Conservation (phyloP, 441 rosid genomes). For the Geranium incanum region DNA sequence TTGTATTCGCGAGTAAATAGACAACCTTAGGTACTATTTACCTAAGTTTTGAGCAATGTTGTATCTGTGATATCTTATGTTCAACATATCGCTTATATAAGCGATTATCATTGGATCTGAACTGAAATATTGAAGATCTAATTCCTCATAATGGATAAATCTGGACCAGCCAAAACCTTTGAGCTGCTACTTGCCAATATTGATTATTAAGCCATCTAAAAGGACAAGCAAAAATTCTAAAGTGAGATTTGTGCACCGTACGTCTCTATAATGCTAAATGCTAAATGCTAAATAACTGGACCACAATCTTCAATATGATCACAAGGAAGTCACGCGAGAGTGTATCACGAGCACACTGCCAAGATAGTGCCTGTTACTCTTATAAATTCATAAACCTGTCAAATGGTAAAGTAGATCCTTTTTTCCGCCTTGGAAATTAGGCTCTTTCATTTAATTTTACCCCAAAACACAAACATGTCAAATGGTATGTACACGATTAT, state of each 20-base stretch:
- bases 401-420: background rate
- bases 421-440: background rate
- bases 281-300: background rate
- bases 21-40: background rate
- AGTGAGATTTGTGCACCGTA: background rate
- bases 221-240: background rate
- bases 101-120: background rate
- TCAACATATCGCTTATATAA: background rate
- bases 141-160: background rate
- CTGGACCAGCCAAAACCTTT: background rate
- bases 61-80: background rate
- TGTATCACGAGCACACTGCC: background rate
- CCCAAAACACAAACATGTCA: background rate
- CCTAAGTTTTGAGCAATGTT: background rate
- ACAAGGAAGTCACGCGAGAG: background rate
- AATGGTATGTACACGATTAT: background rate
- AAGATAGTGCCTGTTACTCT: background rate
- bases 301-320: background rate
- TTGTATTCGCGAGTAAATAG: background rate
- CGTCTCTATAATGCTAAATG: background rate
- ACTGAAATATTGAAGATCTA: background rate
- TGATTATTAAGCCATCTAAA: background rate
- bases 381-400: background rate
- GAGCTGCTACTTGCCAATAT: background rate
- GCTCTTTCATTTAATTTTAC: background rate